A percentile compares a stretch with the other conserved stretches of the same genome.
Conservation (phyloP, 148 eudicot genomes). For the Silene conica region DNA sequence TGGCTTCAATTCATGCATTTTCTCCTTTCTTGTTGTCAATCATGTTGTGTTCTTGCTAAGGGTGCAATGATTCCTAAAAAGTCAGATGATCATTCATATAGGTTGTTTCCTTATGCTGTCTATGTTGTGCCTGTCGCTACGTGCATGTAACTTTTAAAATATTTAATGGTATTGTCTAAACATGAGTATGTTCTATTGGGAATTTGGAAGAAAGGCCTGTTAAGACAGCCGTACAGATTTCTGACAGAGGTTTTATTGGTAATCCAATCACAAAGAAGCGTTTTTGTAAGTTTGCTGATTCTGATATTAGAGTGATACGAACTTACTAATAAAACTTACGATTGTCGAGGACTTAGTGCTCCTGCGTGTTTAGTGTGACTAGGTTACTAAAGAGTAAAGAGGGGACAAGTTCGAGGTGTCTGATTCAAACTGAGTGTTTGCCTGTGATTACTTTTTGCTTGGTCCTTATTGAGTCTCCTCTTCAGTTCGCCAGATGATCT, state of each 20-base stretch:
- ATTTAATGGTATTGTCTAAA: neutral
- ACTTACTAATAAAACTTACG: neutral
- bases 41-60: neutral
- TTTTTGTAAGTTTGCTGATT: neutral
- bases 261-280: neutral
- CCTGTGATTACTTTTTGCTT: neutral
- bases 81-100: neutral
- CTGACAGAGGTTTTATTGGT: neutral
- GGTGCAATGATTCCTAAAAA: neutral
- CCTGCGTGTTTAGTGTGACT: neutral
- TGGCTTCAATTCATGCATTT: conserved; percentile 6
- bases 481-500: neutral
- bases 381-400: neutral
- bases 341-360: neutral
- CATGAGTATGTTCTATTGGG: neutral
- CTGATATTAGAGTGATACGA: neutral
- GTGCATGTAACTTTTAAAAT: neutral
- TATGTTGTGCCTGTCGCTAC: neutral
- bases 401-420: neutral
- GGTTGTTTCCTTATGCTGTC: neutral
- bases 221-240: neutral
- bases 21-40: neutral
- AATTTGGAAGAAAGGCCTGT: neutral
- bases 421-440: neutral
- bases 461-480: neutral